A percentile compares a stretch with the other conserved stretches of the same genome.
These are phyloP conservation scores for Fagopyrum tataricum DNA, from an alignment of 148 eudicot genomes.

Conservation along the genomic window DNA sequence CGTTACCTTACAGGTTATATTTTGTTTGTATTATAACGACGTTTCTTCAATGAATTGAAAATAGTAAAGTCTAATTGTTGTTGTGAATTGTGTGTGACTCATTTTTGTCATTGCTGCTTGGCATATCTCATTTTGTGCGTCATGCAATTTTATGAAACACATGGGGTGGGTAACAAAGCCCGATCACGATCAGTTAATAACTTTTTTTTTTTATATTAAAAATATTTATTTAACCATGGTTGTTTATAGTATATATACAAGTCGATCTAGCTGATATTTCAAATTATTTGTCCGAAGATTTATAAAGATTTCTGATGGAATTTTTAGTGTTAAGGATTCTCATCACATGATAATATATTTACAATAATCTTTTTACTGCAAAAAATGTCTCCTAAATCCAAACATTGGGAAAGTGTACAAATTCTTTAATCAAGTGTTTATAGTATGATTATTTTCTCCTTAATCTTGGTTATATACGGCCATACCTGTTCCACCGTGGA, in stretches of 20 bases:
- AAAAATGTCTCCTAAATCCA: neutral
- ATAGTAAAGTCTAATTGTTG: neutral
- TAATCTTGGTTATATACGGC: neutral
- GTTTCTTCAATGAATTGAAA: neutral
- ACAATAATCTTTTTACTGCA: neutral
- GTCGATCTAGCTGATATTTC: conserved; percentile 1
- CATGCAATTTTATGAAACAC: neutral
- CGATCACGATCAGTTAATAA: neutral
- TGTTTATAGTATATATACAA: neutral
- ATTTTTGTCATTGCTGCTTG: conserved; percentile 7
- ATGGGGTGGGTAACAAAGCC: neutral
- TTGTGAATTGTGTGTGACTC: neutral
- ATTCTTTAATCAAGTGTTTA: neutral
- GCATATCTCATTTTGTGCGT: neutral
- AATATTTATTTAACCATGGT: neutral
- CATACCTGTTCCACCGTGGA: neutral
- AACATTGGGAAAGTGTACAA: neutral
- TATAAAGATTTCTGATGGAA: neutral
- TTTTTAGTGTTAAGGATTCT: neutral
- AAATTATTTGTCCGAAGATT: neutral
- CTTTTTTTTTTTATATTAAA: neutral
- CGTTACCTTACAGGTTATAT: no score
- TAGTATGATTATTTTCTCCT: conserved; percentile 5
- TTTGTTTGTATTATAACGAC: no score
- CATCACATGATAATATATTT: conserved; percentile 1